phyloP scores from a whole-genome alignment of 208 protist genomes.

The Leishmania tarentolae region DNA sequence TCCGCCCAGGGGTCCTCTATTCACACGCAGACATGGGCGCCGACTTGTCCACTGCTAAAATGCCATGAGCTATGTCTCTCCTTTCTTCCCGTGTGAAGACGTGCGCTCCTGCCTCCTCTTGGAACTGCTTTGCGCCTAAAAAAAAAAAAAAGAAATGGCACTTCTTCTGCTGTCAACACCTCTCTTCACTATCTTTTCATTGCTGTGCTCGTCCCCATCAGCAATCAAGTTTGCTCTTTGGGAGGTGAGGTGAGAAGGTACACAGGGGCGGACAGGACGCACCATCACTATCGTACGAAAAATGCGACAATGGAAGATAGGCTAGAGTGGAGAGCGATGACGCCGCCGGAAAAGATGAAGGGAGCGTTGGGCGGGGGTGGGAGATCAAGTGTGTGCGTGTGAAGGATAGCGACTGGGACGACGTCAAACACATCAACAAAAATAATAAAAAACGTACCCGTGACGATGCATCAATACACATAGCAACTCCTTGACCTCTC shows the following conservation, averaged over 20 bases:
- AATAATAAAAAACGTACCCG: background rate
- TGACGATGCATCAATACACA: background rate
- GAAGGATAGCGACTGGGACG: background rate
- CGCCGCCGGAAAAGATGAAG: background rate
- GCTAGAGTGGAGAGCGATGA: background rate
- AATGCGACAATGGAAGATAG: conserved; percentile 10
- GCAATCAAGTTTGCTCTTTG: background rate
- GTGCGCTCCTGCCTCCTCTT: background rate
- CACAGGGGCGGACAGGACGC: background rate
- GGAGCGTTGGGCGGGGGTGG: background rate
- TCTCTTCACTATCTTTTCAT: background rate
- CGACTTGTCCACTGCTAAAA: background rate
- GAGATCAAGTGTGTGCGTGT: background rate
- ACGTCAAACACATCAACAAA: background rate
- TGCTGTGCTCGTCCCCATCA: background rate
- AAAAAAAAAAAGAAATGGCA: background rate
- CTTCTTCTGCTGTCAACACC: background rate
- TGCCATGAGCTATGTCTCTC: background rate
- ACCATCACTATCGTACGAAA: background rate
- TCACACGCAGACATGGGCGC: background rate
- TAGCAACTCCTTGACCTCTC: conserved; percentile 1
- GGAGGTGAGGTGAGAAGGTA: conserved; percentile 1
- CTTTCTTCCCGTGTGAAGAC: background rate
- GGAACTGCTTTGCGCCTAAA: background rate
- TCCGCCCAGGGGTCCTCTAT: background rate